These are phyloP conservation scores for Hypoxylon perforatum DNA, from an alignment of 495 filamentous ascomycete species.

Conservation along the genomic window DNA sequence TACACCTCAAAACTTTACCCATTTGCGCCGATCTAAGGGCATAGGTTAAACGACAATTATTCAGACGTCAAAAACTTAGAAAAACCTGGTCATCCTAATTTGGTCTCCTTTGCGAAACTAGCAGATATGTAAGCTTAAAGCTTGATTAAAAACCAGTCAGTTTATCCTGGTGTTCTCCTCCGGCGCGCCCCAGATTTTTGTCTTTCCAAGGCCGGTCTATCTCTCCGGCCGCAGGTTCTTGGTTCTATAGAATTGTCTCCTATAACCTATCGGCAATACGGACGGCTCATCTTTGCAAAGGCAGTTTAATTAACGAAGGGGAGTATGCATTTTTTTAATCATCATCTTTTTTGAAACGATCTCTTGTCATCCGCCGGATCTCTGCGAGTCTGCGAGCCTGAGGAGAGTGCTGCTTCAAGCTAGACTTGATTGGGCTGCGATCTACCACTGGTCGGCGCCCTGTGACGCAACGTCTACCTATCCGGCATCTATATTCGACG, in stretches of 20 bases:
- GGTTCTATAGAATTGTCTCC: neutral
- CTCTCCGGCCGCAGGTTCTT: neutral
- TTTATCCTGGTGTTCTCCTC: neutral
- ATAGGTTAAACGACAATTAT: neutral
- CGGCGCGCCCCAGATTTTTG: neutral
- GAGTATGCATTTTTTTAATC: slow-evolving; percentile 24
- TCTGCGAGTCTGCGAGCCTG: slow-evolving; percentile 39
- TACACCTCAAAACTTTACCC: neutral
- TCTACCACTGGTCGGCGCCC: slow-evolving; percentile 27
- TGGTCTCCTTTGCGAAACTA: slow-evolving; percentile 13
- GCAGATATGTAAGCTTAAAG: slow-evolving; percentile 22
- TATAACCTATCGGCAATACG: slow-evolving; percentile 6
- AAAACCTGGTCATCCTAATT: slow-evolving; percentile 5
- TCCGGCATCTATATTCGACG: slow-evolving; percentile 34
- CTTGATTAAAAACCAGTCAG: slow-evolving; percentile 19
- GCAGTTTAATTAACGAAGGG: slow-evolving; percentile 14
- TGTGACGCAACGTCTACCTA: slow-evolving; percentile 41
- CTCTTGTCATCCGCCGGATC: slow-evolving; percentile 34
- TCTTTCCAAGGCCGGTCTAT: neutral
- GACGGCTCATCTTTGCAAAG: slow-evolving; percentile 11
- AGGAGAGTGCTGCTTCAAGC: slow-evolving; percentile 27
- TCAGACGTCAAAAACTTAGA: neutral
- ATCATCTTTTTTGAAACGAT: slow-evolving; percentile 31
- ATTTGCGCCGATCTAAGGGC: neutral
- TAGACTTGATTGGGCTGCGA: slow-evolving; percentile 28